Conservation (phyloP, 148 eudicot species). For the Amaranthus hypochondriacus region DNA sequence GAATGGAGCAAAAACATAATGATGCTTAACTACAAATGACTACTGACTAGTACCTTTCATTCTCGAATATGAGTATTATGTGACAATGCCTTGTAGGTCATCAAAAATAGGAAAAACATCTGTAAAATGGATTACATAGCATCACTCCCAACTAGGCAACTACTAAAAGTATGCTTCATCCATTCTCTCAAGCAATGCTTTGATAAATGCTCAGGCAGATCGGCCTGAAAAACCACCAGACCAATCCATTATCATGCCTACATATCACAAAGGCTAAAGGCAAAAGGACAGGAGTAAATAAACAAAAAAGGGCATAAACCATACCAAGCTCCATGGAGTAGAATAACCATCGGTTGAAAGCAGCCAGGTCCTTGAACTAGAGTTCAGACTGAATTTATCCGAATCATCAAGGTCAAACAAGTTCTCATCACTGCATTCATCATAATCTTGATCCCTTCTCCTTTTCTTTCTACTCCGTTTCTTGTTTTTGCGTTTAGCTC, state of each 20-base stretch:
- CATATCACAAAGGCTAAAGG: background rate
- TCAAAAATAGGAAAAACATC: background rate
- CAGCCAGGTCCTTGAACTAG: conserved; percentile 51
- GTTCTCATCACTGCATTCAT: conserved; percentile 40
- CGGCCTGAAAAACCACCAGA: conserved; percentile 47
- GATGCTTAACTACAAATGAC: too few relatives aligned
- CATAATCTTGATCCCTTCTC: conserved; percentile 38
- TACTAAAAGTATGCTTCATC: conserved; percentile 48
- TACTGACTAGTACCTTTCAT: conserved; percentile 3
- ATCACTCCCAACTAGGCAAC: background rate
- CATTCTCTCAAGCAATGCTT: conserved; percentile 74
- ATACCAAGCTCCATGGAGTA: conserved; percentile 78
- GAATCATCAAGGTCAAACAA: conserved; percentile 45
- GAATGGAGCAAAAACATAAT: background rate
- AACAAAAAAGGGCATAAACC: conserved; percentile 17
- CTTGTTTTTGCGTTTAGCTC: conserved; percentile 43
- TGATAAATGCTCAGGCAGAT: conserved; percentile 83
- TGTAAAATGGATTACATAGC: background rate
- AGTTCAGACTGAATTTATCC: conserved; percentile 31
- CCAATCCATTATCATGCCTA: background rate
- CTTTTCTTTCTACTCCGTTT: conserved; percentile 61
- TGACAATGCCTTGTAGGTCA: background rate
- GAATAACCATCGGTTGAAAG: conserved; percentile 78
- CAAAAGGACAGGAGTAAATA: background rate
- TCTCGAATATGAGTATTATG: background rate